A percentile compares a stretch with the other conserved stretches of the same genome.
Evolutionary conservation across 306 rosid species (phyloP).

Genomic region (Mucuna pruriens): DNA sequence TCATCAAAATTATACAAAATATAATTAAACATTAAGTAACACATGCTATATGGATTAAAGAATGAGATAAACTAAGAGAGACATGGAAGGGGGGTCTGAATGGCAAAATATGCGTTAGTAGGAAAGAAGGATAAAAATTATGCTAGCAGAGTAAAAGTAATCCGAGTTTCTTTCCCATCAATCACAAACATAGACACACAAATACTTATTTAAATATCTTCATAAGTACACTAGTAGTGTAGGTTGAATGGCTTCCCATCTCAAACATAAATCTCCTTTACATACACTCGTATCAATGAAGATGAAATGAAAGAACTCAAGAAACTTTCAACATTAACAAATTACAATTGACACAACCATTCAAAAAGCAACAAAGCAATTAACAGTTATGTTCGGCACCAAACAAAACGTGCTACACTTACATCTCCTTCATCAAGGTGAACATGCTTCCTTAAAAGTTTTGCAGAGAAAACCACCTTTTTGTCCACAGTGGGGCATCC

Average conservation of each 20-base stretch:
- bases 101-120: not conserved
- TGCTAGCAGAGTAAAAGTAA: slow-evolving; percentile 24
- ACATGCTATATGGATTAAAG: not conserved
- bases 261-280: slow-evolving; percentile 26
- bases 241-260: not conserved
- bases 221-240: not conserved
- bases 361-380: slow-evolving; percentile 1
- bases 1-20: slow-evolving; percentile 37
- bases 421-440: slow-evolving; percentile 99
- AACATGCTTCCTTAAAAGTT: slow-evolving; percentile 78
- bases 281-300: not conserved
- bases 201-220: not conserved
- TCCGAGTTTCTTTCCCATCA: not conserved
- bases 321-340: slow-evolving; percentile 2
- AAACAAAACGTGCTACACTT: slow-evolving; percentile 42
- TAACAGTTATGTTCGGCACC: not conserved
- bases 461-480: slow-evolving; percentile 90
- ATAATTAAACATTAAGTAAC: not conserved
- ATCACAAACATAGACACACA: not conserved
- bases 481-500: slow-evolving; percentile 90
- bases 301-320: not conserved
- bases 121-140: not conserved
- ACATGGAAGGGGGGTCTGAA: not conserved
- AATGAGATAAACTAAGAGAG: slow-evolving; percentile 24
- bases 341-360: slow-evolving; percentile 1